Evolutionary conservation across 352 stramenopile genomes (phyloP).

Genomic region (Globisporangium cylindrosporum): DNA sequence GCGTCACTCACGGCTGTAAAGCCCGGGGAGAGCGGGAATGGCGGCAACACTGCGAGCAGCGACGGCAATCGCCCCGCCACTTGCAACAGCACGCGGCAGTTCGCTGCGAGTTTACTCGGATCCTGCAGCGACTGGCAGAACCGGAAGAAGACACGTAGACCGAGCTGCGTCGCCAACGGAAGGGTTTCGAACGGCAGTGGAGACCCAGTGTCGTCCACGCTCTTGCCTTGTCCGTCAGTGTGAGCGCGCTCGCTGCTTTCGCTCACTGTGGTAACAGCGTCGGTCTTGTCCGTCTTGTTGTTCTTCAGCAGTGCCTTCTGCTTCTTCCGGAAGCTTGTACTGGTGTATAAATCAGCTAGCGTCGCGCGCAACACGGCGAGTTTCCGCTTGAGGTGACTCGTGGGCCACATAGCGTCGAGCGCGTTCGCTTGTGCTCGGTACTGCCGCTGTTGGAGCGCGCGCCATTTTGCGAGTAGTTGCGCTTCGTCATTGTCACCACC

Average conservation of each 20-base stretch:
- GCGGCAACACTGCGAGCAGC: conserved; percentile 50
- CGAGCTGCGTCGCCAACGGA: conserved; percentile 44
- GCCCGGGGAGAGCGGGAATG: conserved; percentile 53
- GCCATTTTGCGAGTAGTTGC: not conserved
- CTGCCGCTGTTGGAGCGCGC: not conserved
- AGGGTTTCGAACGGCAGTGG: conserved; percentile 39
- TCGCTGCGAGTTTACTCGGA: conserved; percentile 18
- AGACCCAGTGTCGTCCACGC: conserved; percentile 2
- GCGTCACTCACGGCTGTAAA: conserved; percentile 13
- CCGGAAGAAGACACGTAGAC: conserved; percentile 69
- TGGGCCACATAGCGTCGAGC: conserved; percentile 27
- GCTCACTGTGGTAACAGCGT: too few species aligned
- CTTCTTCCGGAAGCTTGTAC: not conserved
- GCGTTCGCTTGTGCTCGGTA: conserved; percentile 20
- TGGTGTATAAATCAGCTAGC: conserved; percentile 26
- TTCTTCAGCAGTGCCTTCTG: not conserved
- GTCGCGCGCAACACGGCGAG: conserved; percentile 32
- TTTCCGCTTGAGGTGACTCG: conserved; percentile 35
- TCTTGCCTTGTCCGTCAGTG: conserved; percentile 1
- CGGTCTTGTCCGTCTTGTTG: not conserved
- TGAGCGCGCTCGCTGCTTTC: not conserved
- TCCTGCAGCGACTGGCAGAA: conserved; percentile 52
- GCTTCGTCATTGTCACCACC: not conserved
- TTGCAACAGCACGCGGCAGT: conserved; percentile 37
- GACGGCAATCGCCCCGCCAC: conserved; percentile 53